A percentile compares a stretch with the other conserved stretches of the same genome.
Conservation (phyloP, 116 monocot species). For the Iris pallida region DNA sequence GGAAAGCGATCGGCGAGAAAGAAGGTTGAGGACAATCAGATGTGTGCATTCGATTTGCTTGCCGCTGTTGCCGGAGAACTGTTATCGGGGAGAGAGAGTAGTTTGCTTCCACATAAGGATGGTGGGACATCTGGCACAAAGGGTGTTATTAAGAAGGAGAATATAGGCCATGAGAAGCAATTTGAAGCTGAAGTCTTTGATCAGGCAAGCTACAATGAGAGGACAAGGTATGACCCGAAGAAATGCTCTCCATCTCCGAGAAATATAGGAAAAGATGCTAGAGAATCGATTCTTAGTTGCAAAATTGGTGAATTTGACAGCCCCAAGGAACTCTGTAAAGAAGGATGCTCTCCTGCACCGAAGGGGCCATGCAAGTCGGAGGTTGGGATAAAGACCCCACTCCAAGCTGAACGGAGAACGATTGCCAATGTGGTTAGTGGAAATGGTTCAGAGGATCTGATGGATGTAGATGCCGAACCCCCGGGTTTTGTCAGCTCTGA, state of each 20-base stretch:
- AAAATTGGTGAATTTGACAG: neutral
- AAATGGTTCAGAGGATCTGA: neutral
- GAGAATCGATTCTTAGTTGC: neutral
- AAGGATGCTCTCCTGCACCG: neutral
- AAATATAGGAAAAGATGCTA: constrained; percentile 2
- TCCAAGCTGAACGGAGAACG: neutral
- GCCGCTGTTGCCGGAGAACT: constrained; percentile 31
- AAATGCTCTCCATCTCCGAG: neutral
- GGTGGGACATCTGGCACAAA: neutral
- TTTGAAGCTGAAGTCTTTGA: constrained; percentile 19
- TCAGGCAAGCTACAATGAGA: constrained; percentile 17
- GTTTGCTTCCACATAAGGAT: neutral
- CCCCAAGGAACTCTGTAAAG: neutral
- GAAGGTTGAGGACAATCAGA: constrained; percentile 21
- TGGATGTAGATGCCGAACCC: constrained; percentile 24
- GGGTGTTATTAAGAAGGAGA: constrained; percentile 12
- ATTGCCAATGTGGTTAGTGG: neutral
- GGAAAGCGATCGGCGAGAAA: constrained; percentile 28
- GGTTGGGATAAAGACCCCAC: neutral
- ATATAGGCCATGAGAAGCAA: neutral
- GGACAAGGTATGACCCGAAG: neutral
- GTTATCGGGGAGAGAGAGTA: constrained; percentile 16
- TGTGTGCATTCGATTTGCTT: constrained; percentile 35
- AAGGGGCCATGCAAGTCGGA: neutral
- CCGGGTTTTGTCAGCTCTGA: constrained; percentile 27